Conservation (phyloP, 257 asterid species). For the Solanum clarkiae region DNA sequence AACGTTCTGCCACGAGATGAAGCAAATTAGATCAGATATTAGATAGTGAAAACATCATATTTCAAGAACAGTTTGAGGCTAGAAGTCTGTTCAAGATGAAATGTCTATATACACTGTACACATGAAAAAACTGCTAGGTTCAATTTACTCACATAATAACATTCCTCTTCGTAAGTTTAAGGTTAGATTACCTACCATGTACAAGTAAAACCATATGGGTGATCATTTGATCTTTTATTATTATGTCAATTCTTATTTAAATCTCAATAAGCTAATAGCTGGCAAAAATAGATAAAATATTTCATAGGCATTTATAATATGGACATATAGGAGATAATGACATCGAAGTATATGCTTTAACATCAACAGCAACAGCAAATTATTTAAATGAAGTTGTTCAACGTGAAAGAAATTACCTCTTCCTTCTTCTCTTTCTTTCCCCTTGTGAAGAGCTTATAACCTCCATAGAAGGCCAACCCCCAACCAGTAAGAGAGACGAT, state of each 20-base stretch:
- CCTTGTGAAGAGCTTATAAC: slow-evolving; percentile 51
- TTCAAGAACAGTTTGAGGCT: neutral
- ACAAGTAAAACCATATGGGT: neutral
- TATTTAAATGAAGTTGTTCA: neutral
- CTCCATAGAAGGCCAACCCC: slow-evolving; percentile 46
- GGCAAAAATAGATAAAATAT: neutral
- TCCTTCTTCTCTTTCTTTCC: slow-evolving; percentile 47
- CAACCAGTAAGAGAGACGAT: slow-evolving; percentile 75
- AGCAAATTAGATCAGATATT: neutral
- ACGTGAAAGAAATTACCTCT: slow-evolving; percentile 29
- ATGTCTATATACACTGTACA: neutral
- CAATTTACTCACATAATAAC: neutral
- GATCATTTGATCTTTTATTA: neutral
- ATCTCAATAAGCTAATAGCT: neutral
- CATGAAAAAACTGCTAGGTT: neutral
- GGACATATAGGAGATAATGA: neutral
- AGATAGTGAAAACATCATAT: neutral
- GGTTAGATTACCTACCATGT: neutral
- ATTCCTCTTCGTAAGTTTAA: neutral
- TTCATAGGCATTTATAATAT: neutral
- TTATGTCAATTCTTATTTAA: neutral
- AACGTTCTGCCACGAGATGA: neutral
- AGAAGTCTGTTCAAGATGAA: neutral
- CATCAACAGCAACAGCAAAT: neutral
- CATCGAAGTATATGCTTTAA: neutral